These are phyloP conservation scores for Pythium periplocum DNA, from an alignment of 352 stramenopile genomes.

Conservation along the genomic window DNA sequence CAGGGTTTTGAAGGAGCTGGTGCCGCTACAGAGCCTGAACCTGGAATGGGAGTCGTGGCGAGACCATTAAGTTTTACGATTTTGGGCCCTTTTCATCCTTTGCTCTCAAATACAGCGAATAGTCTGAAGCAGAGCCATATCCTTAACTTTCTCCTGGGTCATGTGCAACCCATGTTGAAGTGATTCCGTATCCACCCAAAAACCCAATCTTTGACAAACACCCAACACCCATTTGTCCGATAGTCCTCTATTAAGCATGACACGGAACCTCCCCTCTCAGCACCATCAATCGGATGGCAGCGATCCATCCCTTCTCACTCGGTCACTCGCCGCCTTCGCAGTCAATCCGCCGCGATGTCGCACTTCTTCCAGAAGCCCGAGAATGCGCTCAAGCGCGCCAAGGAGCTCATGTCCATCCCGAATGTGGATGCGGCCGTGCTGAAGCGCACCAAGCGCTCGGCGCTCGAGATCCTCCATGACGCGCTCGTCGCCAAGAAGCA, in stretches of 20 bases:
- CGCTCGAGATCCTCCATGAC: slow-evolving; percentile 90
- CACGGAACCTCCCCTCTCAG: too few relatives aligned
- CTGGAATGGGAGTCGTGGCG: slow-evolving; percentile 80
- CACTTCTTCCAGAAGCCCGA: slow-evolving; percentile 90
- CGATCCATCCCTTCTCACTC: too few relatives aligned
- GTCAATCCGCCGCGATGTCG: slow-evolving; percentile 37
- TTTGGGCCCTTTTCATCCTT: not conserved
- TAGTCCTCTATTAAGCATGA: too few relatives aligned
- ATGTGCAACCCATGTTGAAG: too few relatives aligned
- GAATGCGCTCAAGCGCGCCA: slow-evolving; percentile 88
- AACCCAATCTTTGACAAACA: too few relatives aligned
- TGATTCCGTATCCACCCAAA: too few relatives aligned
- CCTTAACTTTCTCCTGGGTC: too few relatives aligned
- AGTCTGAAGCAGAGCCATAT: too few relatives aligned
- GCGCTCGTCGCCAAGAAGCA: slow-evolving; percentile 94
- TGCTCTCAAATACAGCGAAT: not conserved
- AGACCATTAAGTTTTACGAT: slow-evolving; percentile 39
- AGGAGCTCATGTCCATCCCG: slow-evolving; percentile 78
- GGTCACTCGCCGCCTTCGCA: too few relatives aligned
- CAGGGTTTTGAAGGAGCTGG: slow-evolving; percentile 70
- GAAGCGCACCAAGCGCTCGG: slow-evolving; percentile 76
- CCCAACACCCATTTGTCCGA: too few relatives aligned
- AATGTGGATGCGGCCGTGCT: slow-evolving; percentile 63
- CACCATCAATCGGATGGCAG: too few relatives aligned
- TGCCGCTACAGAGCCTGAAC: slow-evolving; percentile 74